phyloP scores from a whole-genome alignment of 768 basidiomycete genomes.

The Aureoboletus auriporus region DNA sequence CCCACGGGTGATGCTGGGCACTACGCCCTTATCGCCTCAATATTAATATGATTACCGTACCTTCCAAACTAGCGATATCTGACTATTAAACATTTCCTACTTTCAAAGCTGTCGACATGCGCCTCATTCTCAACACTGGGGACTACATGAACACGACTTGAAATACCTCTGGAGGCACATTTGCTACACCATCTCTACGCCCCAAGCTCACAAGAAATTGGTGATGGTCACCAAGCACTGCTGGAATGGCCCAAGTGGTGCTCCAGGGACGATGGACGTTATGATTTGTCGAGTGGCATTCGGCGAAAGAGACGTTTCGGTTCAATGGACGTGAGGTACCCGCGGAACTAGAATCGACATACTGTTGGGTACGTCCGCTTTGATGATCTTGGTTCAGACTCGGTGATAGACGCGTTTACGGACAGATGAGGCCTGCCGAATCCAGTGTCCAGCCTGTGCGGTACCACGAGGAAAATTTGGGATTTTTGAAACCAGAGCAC shows the following conservation, averaged over 20 bases:
- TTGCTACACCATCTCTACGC: constrained; percentile 9
- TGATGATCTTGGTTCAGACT: too few relatives aligned
- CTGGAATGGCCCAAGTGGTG: background rate
- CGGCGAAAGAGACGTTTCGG: background rate
- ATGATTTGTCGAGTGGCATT: constrained; percentile 12
- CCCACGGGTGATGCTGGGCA: too few relatives aligned
- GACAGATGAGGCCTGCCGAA: background rate
- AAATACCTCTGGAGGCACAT: background rate
- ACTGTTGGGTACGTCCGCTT: constrained; percentile 13
- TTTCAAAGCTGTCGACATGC: too few relatives aligned
- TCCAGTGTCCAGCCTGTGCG: background rate
- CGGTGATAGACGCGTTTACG: background rate
- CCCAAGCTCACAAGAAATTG: background rate
- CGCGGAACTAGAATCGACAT: constrained; percentile 9
- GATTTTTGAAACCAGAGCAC: background rate
- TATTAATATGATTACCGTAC: too few relatives aligned
- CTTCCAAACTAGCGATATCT: too few relatives aligned
- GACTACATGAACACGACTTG: too few relatives aligned
- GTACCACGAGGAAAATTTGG: background rate
- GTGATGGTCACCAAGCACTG: constrained; percentile 7
- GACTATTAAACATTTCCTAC: too few relatives aligned
- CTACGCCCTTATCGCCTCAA: too few relatives aligned
- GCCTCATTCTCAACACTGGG: too few relatives aligned
- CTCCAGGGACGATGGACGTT: background rate
- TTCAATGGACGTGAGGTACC: background rate